phyloP scores from a whole-genome alignment of 768 basidiomycete genomes.

The Trametes gibbosa region DNA sequence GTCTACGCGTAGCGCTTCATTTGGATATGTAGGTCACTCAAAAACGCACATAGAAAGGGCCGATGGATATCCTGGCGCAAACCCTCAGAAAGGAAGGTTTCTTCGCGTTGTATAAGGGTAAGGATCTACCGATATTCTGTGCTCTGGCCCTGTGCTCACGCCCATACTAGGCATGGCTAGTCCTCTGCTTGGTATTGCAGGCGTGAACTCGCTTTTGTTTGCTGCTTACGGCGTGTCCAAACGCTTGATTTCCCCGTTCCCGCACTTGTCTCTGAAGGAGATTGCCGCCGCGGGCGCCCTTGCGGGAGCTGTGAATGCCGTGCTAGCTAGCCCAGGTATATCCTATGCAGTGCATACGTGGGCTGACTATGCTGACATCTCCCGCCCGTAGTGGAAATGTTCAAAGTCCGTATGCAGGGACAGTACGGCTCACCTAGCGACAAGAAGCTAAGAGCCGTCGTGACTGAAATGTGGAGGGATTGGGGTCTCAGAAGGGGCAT shows the following conservation, averaged over 20 bases:
- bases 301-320: conserved; percentile 88
- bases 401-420: conserved; percentile 97
- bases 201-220: conserved; percentile 94
- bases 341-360: not conserved
- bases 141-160: not conserved
- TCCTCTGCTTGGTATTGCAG: conserved; percentile 89
- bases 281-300: conserved; percentile 85
- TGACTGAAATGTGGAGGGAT: conserved; percentile 78
- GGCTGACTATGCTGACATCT: not conserved
- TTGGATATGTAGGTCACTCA: not conserved
- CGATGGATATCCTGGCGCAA: conserved; percentile 84
- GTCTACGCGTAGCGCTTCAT: not conserved
- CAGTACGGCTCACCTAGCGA: conserved; percentile 84
- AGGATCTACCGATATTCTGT: not conserved
- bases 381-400: conserved; percentile 78
- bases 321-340: conserved; percentile 87
- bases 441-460: conserved; percentile 70
- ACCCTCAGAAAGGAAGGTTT: conserved; percentile 87
- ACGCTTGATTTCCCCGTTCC: conserved; percentile 85
- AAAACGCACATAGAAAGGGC: conserved; percentile 64
- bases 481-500: conserved; percentile 87
- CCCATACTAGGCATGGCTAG: conserved; percentile 75
- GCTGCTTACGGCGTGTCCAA: conserved; percentile 83
- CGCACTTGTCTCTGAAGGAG: conserved; percentile 74
- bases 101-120: conserved; percentile 94